Evolutionary conservation across 2,329 filamentous ascomycete species (phyloP).

Genomic region (Dryadomyces quercus-mongolicae): DNA sequence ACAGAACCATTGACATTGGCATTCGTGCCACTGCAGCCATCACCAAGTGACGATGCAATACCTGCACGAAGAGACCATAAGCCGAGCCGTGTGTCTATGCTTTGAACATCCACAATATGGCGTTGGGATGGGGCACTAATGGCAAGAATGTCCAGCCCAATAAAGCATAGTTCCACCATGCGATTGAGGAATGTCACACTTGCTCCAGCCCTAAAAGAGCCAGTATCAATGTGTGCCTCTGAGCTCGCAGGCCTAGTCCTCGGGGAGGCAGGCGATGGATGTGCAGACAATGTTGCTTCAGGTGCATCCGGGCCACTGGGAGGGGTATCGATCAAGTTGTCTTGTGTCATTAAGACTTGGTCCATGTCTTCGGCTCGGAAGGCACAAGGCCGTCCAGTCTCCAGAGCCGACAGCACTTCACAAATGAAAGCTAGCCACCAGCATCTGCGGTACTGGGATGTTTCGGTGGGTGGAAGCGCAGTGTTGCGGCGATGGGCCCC

Average conservation of each 20-base stretch:
- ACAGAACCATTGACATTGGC: background rate
- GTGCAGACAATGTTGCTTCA: background rate
- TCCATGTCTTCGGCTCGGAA: constrained; percentile 3
- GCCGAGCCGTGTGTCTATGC: background rate
- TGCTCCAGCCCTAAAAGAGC: background rate
- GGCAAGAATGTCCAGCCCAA: constrained; percentile 1
- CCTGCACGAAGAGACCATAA: background rate
- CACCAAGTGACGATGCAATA: background rate
- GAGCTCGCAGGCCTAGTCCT: background rate
- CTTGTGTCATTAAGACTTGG: background rate
- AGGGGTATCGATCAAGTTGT: background rate
- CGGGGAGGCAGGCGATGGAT: background rate
- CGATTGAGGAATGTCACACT: background rate
- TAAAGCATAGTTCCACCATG: constrained; percentile 2
- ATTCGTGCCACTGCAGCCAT: background rate
- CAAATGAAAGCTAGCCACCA: constrained; percentile 6
- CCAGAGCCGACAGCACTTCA: constrained; percentile 6
- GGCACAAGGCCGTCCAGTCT: constrained; percentile 5
- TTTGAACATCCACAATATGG: background rate
- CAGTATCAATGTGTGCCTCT: background rate
- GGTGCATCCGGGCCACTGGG: too few relatives aligned
- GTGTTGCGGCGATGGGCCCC: constrained; percentile 15
- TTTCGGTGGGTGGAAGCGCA: constrained; percentile 1
- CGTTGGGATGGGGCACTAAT: background rate
- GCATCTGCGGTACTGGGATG: background rate